Conservation (phyloP, 2,329 filamentous ascomycete species). For the Arthrobotrys entomopaga region DNA sequence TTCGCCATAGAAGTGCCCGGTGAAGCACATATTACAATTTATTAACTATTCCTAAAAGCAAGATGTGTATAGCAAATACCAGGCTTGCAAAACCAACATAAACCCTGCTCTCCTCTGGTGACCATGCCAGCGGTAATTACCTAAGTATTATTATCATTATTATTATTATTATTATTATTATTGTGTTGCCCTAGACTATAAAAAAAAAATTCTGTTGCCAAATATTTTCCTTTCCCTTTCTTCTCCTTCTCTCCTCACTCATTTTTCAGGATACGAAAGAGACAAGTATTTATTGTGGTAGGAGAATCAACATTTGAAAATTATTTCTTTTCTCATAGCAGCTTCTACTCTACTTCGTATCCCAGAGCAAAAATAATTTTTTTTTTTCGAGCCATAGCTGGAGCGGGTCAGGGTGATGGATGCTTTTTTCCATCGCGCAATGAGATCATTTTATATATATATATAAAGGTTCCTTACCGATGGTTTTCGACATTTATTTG, state of each 20-base stretch:
- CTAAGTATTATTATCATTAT: too few relatives aligned
- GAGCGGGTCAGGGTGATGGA: slow-evolving; percentile 38
- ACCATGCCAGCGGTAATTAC: too few relatives aligned
- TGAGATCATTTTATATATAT: slow-evolving; percentile 45
- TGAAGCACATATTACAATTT: not conserved
- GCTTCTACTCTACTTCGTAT: slow-evolving; percentile 52
- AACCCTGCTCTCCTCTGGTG: too few relatives aligned
- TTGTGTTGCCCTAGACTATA: slow-evolving; percentile 41
- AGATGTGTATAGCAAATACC: too few relatives aligned
- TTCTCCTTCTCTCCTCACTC: slow-evolving; percentile 42
- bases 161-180: too few relatives aligned
- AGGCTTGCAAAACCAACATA: too few relatives aligned
- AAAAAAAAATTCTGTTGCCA: slow-evolving; percentile 20
- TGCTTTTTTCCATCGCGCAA: slow-evolving; percentile 9
- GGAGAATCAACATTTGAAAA: slow-evolving; percentile 3
- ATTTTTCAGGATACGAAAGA: slow-evolving; percentile 45
- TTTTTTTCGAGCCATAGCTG: slow-evolving; percentile 43
- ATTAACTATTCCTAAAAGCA: too few relatives aligned
- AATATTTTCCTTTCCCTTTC: slow-evolving; percentile 19
- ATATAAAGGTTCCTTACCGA: slow-evolving; percentile 55
- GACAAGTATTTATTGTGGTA: slow-evolving; percentile 53
- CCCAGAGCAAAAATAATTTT: slow-evolving; percentile 38
- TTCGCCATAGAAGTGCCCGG: not conserved
- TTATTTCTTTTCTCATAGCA: slow-evolving; percentile 12
- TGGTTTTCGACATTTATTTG: slow-evolving; percentile 38